Conservation (phyloP, 2,329 filamentous ascomycete species). For the Colletotrichum sp. region DNA sequence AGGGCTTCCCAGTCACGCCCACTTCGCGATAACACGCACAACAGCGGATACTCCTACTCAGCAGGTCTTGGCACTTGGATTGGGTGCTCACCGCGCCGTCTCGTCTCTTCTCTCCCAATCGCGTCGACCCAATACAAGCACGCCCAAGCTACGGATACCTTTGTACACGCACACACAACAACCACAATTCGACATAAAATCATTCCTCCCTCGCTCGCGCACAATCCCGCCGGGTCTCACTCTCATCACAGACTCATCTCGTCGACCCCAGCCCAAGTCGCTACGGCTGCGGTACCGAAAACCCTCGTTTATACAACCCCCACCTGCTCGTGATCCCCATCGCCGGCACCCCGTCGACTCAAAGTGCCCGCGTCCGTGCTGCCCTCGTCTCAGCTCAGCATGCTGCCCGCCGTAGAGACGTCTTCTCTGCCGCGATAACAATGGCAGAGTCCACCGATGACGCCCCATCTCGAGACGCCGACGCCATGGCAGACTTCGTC, state of each 20-base stretch:
- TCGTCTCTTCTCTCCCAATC: not conserved
- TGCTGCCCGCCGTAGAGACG: conserved; percentile 9
- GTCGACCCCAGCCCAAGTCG: not conserved
- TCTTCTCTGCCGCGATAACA: conserved; percentile 14
- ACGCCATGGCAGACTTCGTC: conserved; percentile 20
- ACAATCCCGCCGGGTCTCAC: not conserved
- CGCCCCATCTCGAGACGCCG: conserved; percentile 1
- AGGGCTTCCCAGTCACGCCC: not conserved
- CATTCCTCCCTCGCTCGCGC: not conserved
- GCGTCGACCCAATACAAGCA: not conserved
- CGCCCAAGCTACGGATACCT: not conserved
- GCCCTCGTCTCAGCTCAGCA: conserved; percentile 5
- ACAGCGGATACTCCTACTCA: not conserved
- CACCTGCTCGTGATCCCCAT: not conserved
- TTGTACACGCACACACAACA: not conserved
- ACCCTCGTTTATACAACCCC: not conserved
- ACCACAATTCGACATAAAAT: conserved; percentile 10
- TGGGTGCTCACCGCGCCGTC: not conserved
- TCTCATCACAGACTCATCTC: not conserved
- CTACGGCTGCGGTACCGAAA: not conserved
- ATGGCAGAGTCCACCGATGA: conserved; percentile 17
- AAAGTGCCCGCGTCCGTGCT: not conserved
- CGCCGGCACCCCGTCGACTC: not conserved
- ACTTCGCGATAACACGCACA: not conserved
- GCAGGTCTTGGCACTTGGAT: not conserved